phyloP scores from a whole-genome alignment of 2,329 filamentous ascomycete genomes.

The Sporothrix brunneoviolacea region DNA sequence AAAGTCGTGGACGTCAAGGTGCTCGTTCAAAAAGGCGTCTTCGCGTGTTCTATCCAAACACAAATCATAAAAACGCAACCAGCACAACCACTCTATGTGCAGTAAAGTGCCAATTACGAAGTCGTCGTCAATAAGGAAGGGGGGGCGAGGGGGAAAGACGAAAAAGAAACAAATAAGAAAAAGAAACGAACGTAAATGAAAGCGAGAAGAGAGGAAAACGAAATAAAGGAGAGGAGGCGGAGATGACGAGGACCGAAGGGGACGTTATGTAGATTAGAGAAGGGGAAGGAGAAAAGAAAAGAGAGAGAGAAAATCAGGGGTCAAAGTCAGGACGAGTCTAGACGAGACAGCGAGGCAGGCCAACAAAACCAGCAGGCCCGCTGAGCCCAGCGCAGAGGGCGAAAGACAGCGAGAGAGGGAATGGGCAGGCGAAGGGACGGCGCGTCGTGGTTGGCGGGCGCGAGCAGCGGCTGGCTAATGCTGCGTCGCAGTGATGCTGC shows the following conservation, averaged over 20 bases:
- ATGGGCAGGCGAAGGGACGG: slow-evolving; percentile 5
- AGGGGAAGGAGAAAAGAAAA: neutral
- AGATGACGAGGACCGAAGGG: neutral
- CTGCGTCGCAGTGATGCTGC: slow-evolving; percentile 7
- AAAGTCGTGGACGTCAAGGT: neutral
- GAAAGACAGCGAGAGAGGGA: neutral
- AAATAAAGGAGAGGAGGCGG: slow-evolving; percentile 1
- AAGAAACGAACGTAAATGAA: slow-evolving; percentile 4
- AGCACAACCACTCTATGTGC: too few species aligned
- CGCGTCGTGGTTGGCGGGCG: slow-evolving; percentile 17
- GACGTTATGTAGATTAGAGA: slow-evolving; percentile 11
- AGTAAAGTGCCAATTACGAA: neutral
- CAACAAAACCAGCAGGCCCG: too few species aligned
- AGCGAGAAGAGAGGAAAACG: slow-evolving; percentile 1
- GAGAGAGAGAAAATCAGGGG: neutral
- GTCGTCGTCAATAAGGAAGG: neutral
- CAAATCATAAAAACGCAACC: neutral
- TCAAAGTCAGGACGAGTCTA: neutral
- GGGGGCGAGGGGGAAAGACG: neutral
- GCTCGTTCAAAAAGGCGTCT: neutral
- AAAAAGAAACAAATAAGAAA: neutral
- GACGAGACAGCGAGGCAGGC: neutral
- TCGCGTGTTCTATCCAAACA: slow-evolving; percentile 3
- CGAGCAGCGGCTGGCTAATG: slow-evolving; percentile 5
- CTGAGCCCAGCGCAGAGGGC: neutral